Conservation (phyloP, 1,284 basidiomycete genomes). For the Papiliotrema fonsecae region DNA sequence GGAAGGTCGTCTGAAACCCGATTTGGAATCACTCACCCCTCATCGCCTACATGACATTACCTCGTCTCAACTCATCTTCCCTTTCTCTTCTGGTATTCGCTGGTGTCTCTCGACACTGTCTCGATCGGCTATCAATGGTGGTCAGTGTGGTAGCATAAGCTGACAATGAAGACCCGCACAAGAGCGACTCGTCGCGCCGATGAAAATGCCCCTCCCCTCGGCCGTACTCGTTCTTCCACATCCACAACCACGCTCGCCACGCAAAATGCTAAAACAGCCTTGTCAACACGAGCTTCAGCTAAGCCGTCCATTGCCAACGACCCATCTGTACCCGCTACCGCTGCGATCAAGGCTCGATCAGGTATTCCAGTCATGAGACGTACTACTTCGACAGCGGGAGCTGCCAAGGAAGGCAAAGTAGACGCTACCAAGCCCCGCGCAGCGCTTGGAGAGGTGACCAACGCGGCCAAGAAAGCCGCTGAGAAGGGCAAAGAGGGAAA, state of each 20-base stretch:
- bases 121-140: too few species aligned
- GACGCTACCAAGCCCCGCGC: constrained; percentile 20
- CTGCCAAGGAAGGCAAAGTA: constrained; percentile 9
- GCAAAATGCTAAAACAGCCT: constrained; percentile 2
- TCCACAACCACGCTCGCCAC: constrained; percentile 8
- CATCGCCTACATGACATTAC: constrained; percentile 2
- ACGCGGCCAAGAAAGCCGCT: constrained; percentile 18
- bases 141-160: background rate
- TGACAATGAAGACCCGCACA: constrained; percentile 31
- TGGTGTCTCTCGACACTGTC: too few species aligned
- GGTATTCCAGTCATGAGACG: constrained; percentile 41
- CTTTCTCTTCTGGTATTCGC: too few species aligned
- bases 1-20: background rate
- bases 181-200: constrained; percentile 30
- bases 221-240: constrained; percentile 19
- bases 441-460: constrained; percentile 44
- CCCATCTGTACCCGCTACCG: constrained; percentile 3
- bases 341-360: constrained; percentile 7
- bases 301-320: constrained; percentile 5
- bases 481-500: constrained; percentile 9
- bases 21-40: background rate
- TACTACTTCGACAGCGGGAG: constrained; percentile 14
- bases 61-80: background rate
- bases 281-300: background rate
- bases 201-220: constrained; percentile 41